These are phyloP conservation scores for Fusarium sp. DNA, from an alignment of 2,329 filamentous ascomycete species.

Conservation along the genomic window DNA sequence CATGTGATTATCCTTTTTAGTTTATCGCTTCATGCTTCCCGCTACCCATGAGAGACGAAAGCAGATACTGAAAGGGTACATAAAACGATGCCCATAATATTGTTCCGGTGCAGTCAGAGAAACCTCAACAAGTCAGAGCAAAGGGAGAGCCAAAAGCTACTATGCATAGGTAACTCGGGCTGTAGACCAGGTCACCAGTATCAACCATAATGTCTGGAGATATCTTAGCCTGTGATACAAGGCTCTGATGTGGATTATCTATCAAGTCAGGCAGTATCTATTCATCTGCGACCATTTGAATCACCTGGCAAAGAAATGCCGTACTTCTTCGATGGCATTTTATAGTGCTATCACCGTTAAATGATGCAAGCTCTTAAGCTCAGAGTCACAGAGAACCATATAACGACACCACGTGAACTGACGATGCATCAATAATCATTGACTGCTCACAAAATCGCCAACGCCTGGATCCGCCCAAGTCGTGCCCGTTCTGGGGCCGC, in stretches of 20 bases:
- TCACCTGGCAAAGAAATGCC: background rate
- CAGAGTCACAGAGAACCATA: background rate
- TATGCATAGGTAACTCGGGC: background rate
- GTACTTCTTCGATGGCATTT: background rate
- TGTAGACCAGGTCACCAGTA: background rate
- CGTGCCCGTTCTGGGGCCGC: slow-evolving; percentile 9
- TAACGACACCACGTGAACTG: background rate
- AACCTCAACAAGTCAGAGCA: background rate
- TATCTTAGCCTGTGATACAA: background rate
- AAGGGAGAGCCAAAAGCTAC: background rate
- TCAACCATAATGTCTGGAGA: background rate
- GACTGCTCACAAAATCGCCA: background rate
- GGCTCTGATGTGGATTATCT: background rate
- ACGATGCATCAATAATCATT: background rate
- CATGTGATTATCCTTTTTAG: background rate
- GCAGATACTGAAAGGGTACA: background rate
- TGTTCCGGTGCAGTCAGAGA: background rate
- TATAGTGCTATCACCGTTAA: background rate
- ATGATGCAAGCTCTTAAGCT: too few relatives aligned
- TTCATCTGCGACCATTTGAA: background rate
- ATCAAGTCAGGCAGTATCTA: background rate
- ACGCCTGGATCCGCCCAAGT: slow-evolving; percentile 9
- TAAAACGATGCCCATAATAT: background rate
- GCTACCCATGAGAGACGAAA: background rate
- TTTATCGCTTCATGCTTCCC: background rate